Conservation (phyloP, 306 rosid genomes). For the Acacia crassicarpa region DNA sequence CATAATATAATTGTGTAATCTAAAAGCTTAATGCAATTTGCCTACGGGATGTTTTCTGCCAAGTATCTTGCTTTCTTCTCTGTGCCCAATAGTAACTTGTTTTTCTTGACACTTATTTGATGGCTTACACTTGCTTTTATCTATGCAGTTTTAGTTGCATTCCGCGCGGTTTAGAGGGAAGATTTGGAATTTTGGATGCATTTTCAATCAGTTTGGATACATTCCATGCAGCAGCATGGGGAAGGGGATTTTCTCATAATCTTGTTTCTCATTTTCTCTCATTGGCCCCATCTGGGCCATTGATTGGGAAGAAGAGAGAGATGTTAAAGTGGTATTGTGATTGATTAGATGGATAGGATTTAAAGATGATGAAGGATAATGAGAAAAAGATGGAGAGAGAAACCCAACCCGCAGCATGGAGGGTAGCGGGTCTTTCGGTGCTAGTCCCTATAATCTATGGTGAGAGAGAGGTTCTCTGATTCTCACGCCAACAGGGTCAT, state of each 20-base stretch:
- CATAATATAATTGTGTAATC: slow-evolving; percentile 3
- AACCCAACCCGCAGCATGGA: slow-evolving; percentile 9
- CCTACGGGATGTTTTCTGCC: slow-evolving; percentile 22
- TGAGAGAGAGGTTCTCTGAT: slow-evolving; percentile 28
- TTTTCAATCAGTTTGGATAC: neutral
- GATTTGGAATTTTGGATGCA: slow-evolving; percentile 25
- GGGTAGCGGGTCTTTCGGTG: slow-evolving; percentile 11
- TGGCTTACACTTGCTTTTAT: slow-evolving; percentile 36
- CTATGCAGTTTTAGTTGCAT: slow-evolving; percentile 70
- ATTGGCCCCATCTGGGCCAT: too few relatives aligned
- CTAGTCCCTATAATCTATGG: slow-evolving; percentile 24
- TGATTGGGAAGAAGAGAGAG: too few relatives aligned
- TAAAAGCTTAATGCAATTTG: slow-evolving; percentile 13
- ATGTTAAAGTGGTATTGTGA: too few relatives aligned
- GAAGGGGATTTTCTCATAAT: too few relatives aligned
- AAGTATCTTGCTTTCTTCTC: neutral
- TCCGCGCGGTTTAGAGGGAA: slow-evolving; percentile 55
- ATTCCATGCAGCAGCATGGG: neutral
- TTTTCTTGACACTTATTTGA: neutral
- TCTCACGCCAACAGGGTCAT: slow-evolving; percentile 25
- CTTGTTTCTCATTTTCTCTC: too few relatives aligned
- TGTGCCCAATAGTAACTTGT: neutral
- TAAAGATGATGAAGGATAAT: too few relatives aligned
- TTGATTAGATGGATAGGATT: too few relatives aligned
- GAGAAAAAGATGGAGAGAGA: too few relatives aligned